phyloP scores from a whole-genome alignment of 306 rosid genomes.

The Pterocarpus santalinus region DNA sequence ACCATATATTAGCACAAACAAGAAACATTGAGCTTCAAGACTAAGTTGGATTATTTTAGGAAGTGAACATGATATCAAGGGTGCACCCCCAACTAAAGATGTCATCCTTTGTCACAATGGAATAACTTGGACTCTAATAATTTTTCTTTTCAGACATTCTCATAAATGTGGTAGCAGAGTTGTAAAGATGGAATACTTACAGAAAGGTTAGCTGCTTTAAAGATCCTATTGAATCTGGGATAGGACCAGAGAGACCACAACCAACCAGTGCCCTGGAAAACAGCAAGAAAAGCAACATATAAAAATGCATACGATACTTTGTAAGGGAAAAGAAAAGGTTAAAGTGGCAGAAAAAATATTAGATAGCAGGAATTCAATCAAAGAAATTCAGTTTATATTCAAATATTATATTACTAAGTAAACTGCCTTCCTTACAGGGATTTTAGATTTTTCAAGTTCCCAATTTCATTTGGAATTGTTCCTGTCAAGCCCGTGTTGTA shows the following conservation, averaged over 20 bases:
- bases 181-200: conserved; percentile 56
- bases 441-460: conserved; percentile 63
- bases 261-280: conserved; percentile 67
- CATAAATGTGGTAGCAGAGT: conserved; percentile 2
- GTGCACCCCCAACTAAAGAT: neutral
- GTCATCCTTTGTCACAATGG: conserved; percentile 2
- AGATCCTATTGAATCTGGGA: conserved; percentile 76
- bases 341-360: neutral
- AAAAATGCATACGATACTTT: conserved; percentile 2
- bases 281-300: conserved; percentile 26
- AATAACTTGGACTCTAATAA: conserved; percentile 1
- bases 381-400: conserved; percentile 33
- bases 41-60: neutral
- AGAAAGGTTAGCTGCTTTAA: conserved; percentile 62
- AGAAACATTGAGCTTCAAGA: conserved; percentile 23
- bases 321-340: neutral
- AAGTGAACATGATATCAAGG: conserved; percentile 8
- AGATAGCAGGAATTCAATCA: conserved; percentile 20
- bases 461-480: conserved; percentile 67
- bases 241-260: conserved; percentile 71
- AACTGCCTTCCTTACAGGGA: conserved; percentile 60
- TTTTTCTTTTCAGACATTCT: conserved; percentile 3
- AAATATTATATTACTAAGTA: conserved; percentile 12
- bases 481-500: conserved; percentile 64
- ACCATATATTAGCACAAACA: conserved; percentile 28